Base-by-base conservation (phyloP, 2,329 filamentous ascomycete species). In the Phialophora tarda region DNA sequence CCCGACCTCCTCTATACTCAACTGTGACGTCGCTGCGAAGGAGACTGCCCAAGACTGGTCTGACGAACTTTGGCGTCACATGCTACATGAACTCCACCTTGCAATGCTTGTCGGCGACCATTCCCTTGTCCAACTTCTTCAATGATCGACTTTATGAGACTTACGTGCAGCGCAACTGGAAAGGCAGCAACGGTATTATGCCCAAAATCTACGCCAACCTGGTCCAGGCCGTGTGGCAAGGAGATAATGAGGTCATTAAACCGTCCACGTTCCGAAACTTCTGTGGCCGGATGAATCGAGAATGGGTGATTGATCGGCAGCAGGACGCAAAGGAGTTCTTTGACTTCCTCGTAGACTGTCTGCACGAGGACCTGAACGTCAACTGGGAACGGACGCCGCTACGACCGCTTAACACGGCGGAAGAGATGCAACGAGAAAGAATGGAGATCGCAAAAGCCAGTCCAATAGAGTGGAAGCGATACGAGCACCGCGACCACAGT, bases 81-180 rank as follows among this genome's bases (percentile, higher is more conserved):
- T 97, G 94, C 76, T 97, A 97, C 75, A 93, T 95, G 83, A 97
- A 97, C 77, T 89, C 92, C n/a, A 89, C 89, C 0, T 82, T 98
- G 28, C 94, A 98, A 77, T 91, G 90, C 67, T 81, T 97, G 21
- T 90, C 91, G 65, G 89, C 89, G 1, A 94, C 93, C 0, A 80
- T 84, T 8, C 81, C 83, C 21, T 77, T 89, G 50, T 86, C 85
- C 75, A 86, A 74, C 78, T 87, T 79, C 84, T 97, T 84, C 81
- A 86, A 79, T 76, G 88, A 79, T 81, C 90, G 75, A 74, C 50
- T 62, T 23, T 91, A 78, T 79, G 85, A 75, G 72, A 82, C 75
- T 73, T 85, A 78, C 83, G 86, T 90, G 71, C 87, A 82, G 74
- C 83, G 80, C 74, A 86, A 82, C 82, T 92, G 83, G 86, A 88